Evolutionary conservation across 441 rosid genomes (phyloP).

Genomic region (Gossypium schwendimanii): DNA sequence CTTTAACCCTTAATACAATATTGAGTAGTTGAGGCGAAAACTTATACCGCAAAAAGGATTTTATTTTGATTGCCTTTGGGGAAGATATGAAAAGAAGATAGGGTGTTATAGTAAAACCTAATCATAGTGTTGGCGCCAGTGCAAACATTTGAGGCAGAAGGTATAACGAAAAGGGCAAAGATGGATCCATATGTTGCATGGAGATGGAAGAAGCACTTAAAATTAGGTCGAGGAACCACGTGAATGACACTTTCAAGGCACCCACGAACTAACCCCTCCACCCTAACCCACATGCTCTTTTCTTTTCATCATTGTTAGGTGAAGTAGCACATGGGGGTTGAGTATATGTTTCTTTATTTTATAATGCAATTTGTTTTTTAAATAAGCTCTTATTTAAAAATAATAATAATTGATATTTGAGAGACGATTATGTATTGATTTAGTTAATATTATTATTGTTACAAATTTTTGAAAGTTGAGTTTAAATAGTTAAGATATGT

Average conservation of each 20-base stretch:
- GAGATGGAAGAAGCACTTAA: background rate
- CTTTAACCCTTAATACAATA: too few species aligned
- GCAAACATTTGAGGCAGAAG: background rate
- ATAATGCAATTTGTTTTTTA: too few species aligned
- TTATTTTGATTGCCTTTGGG: background rate
- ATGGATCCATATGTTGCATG: background rate
- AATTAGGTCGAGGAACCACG: background rate
- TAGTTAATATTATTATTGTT: too few species aligned
- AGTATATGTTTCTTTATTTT: too few species aligned
- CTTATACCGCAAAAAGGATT: background rate
- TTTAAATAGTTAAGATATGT: too few species aligned
- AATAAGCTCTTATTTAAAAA: background rate
- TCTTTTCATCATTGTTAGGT: background rate
- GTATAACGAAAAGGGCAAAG: background rate
- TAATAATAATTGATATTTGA: too few species aligned
- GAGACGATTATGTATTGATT: too few species aligned
- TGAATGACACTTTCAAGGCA: background rate
- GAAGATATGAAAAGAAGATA: background rate
- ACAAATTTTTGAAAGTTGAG: too few species aligned
- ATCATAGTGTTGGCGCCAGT: background rate
- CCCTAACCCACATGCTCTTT: background rate
- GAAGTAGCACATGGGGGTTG: background rate
- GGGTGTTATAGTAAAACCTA: background rate
- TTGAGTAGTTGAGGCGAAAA: background rate
- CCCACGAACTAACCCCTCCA: background rate